These are phyloP conservation scores for Madurella mycetomatis DNA, from an alignment of 2,329 filamentous ascomycete genomes.

Conservation along the genomic window DNA sequence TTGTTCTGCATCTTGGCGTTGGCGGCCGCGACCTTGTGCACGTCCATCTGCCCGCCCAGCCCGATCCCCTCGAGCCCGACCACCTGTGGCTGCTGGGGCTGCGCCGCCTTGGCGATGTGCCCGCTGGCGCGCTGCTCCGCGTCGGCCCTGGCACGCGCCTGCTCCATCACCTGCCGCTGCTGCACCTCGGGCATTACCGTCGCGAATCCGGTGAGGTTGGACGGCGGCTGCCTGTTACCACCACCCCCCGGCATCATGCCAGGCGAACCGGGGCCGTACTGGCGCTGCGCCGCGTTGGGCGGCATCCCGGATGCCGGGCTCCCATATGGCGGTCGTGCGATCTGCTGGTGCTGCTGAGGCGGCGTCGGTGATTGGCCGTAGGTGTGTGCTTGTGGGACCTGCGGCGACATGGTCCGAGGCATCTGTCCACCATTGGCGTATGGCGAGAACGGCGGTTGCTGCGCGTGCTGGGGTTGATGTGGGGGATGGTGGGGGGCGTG, in stretches of 20 bases:
- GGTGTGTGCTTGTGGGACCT: slow-evolving; percentile 35
- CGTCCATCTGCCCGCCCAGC: slow-evolving; percentile 32
- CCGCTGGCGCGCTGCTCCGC: slow-evolving; percentile 33
- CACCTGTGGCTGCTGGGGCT: slow-evolving; percentile 38
- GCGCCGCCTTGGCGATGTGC: slow-evolving; percentile 39
- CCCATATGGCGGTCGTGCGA: slow-evolving; percentile 25
- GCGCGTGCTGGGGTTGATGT: slow-evolving; percentile 26
- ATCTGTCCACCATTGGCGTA: slow-evolving; percentile 43
- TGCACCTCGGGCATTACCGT: slow-evolving; percentile 47
- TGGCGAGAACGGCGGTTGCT: slow-evolving; percentile 33
- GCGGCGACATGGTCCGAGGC: slow-evolving; percentile 43
- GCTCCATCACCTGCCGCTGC: slow-evolving; percentile 48
- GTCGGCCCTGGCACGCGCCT: slow-evolving; percentile 45
- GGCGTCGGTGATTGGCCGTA: slow-evolving; percentile 38
- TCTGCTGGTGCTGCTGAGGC: slow-evolving; percentile 29
- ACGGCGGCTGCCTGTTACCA: slow-evolving; percentile 11
- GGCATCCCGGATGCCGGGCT: slow-evolving; percentile 27
- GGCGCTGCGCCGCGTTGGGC: slow-evolving; percentile 28
- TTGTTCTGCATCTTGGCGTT: slow-evolving; percentile 37
- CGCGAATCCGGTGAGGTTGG: slow-evolving; percentile 43
- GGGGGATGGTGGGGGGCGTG: slow-evolving; percentile 27
- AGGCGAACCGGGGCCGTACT: slow-evolving; percentile 31
- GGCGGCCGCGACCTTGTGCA: slow-evolving; percentile 33
- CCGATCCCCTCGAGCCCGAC: slow-evolving; percentile 37
- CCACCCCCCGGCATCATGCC: slow-evolving; percentile 28